Evolutionary conservation across 2,329 filamentous ascomycete genomes (phyloP).

Genomic region (Chaetomiaceae sp.): DNA sequence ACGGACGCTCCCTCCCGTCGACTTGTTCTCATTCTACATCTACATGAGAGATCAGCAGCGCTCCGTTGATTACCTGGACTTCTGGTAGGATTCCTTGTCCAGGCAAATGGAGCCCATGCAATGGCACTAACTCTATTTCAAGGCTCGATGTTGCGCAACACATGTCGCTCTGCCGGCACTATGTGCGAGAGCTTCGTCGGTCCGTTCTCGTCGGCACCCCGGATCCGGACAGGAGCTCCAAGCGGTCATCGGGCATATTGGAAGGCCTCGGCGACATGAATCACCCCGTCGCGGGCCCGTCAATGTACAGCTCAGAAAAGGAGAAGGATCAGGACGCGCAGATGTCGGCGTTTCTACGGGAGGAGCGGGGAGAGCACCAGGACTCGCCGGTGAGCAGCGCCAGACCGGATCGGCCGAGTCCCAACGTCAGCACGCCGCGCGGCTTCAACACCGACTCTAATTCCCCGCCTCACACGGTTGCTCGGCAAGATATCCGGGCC

Average conservation of each 20-base stretch:
- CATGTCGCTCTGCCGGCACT: constrained; percentile 95
- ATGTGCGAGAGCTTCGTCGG: constrained; percentile 88
- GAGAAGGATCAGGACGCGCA: constrained; percentile 79
- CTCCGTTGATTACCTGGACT: constrained; percentile 96
- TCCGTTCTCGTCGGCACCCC: constrained; percentile 92
- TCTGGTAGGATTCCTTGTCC: constrained; percentile 62
- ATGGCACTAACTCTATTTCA: constrained; percentile 15
- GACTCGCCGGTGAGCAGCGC: constrained; percentile 49
- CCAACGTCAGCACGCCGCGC: constrained; percentile 52
- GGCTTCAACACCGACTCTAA: constrained; percentile 67
- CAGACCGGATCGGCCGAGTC: constrained; percentile 41
- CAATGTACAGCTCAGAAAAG: constrained; percentile 59
- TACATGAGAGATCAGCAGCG: constrained; percentile 99
- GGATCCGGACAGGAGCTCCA: constrained; percentile 78
- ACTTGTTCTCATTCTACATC: constrained; percentile 98
- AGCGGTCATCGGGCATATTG: constrained; percentile 74
- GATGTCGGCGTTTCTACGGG: constrained; percentile 82
- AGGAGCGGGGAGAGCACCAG: constrained; percentile 51
- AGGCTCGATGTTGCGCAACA: constrained; percentile 99
- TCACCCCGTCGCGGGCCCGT: constrained; percentile 52
- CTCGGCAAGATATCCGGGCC: constrained; percentile 82
- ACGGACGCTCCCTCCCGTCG: constrained; percentile 89
- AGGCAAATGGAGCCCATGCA: not conserved
- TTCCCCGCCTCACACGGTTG: constrained; percentile 76
- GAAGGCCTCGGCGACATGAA: constrained; percentile 65